phyloP scores from a whole-genome alignment of 345 rosid genomes.

The Sonneratia alba region DNA sequence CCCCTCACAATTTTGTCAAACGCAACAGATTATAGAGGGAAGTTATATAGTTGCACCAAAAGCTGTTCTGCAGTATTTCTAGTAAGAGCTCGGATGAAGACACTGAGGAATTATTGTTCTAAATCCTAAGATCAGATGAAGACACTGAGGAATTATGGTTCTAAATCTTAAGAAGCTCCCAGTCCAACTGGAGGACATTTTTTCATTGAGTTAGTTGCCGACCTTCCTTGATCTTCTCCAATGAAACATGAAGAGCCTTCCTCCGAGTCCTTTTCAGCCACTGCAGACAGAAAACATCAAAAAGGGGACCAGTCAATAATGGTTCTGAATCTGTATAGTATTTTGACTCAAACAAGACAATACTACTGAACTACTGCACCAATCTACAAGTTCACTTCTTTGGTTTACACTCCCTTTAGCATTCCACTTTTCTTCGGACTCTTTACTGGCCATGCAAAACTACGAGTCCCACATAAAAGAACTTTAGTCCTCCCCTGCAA shows the following conservation, averaged over 20 bases:
- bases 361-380: neutral
- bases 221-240: slow-evolving; percentile 95
- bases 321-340: too few species aligned
- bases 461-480: neutral
- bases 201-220: neutral
- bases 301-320: neutral
- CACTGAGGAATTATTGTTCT: neutral
- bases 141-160: neutral
- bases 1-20: neutral
- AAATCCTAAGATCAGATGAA: neutral
- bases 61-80: neutral
- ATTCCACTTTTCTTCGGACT: neutral
- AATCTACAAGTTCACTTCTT: neutral
- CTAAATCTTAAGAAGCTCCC: neutral
- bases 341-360: too few species aligned
- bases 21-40: neutral
- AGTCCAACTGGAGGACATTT: neutral
- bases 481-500: neutral
- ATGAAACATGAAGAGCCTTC: slow-evolving; percentile 74
- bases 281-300: slow-evolving; percentile 25
- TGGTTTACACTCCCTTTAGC: neutral
- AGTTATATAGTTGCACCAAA: neutral
- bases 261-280: slow-evolving; percentile 82
- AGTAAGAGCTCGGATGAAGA: neutral
- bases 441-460: neutral